These are phyloP conservation scores for Coniophora puteana DNA, from an alignment of 1,284 basidiomycete genomes.

Conservation along the genomic window DNA sequence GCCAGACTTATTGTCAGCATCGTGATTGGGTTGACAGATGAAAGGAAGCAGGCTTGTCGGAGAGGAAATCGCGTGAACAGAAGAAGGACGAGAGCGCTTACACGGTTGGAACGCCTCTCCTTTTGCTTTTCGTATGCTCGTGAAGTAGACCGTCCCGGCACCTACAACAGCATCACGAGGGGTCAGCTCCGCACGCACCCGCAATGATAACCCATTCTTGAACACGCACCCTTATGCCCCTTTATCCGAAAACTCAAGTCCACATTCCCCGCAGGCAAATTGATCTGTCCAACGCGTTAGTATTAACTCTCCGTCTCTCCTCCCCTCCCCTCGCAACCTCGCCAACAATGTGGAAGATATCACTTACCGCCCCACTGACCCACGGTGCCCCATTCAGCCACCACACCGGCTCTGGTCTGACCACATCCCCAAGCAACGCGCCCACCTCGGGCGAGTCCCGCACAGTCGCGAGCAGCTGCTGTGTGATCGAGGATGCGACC, in stretches of 20 bases:
- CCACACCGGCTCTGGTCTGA: constrained; percentile 70
- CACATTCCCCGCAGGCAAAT: constrained; percentile 69
- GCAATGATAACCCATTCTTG: neutral
- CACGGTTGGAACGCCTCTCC: constrained; percentile 65
- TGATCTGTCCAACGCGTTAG: constrained; percentile 43
- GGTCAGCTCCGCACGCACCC: neutral
- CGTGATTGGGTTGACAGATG: no score
- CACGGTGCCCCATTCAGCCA: constrained; percentile 75
- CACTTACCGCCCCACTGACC: constrained; percentile 59
- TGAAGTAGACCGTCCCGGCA: constrained; percentile 74
- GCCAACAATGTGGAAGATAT: neutral
- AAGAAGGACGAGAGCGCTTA: constrained; percentile 34
- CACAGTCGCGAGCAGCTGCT: constrained; percentile 58
- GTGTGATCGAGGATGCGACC: constrained; percentile 70
- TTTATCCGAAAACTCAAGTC: constrained; percentile 73
- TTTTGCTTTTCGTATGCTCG: constrained; percentile 74
- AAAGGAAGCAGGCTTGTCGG: no score
- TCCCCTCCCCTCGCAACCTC: neutral
- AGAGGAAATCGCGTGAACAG: no score
- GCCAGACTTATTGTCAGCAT: constrained; percentile 2
- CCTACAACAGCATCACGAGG: constrained; percentile 34
- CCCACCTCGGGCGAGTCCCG: constrained; percentile 46
- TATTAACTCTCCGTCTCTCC: neutral
- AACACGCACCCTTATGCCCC: constrained; percentile 58
- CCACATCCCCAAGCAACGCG: constrained; percentile 60